Evolutionary conservation across 371 early-diverging fungal genomes (phyloP).

Genomic region (Mycotypha africana): DNA sequence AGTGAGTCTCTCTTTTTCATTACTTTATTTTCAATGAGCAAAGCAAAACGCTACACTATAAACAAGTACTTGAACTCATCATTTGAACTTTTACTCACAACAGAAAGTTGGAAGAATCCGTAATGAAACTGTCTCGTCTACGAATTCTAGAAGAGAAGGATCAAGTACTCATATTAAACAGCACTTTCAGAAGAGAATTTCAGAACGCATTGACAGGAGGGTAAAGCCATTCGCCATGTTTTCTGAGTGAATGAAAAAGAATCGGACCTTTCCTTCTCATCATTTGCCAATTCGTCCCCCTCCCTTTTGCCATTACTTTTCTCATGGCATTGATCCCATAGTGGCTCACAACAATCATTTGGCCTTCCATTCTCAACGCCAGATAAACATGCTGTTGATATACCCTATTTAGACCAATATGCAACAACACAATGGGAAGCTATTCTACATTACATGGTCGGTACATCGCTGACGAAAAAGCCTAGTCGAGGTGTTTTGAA

Average conservation of each 20-base stretch:
- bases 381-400: constrained; percentile 66
- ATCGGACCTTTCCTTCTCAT: no score
- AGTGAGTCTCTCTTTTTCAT: constrained; percentile 27
- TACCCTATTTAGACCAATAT: constrained; percentile 70
- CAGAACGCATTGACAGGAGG: constrained; percentile 89
- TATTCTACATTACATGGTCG: constrained; percentile 93
- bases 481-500: constrained; percentile 75
- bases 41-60: not conserved
- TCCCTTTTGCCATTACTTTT: not conserved
- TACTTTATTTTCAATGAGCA: no score
- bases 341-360: constrained; percentile 79
- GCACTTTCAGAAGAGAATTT: constrained; percentile 72
- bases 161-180: constrained; percentile 49
- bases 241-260: not conserved
- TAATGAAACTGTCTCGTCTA: constrained; percentile 62
- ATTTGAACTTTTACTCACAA: no score
- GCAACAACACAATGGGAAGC: constrained; percentile 88
- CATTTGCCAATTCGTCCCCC: no score
- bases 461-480: constrained; percentile 65
- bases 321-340: no score
- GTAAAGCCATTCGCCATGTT: constrained; percentile 28
- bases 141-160: constrained; percentile 57
- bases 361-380: constrained; percentile 64
- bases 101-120: constrained; percentile 55
- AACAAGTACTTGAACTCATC: not conserved